A percentile compares a stretch with the other conserved stretches of the same genome.
These are phyloP conservation scores for Sugiyamaella qingdaonensis DNA, from an alignment of 805 yeast genomes.

Conservation along the genomic window DNA sequence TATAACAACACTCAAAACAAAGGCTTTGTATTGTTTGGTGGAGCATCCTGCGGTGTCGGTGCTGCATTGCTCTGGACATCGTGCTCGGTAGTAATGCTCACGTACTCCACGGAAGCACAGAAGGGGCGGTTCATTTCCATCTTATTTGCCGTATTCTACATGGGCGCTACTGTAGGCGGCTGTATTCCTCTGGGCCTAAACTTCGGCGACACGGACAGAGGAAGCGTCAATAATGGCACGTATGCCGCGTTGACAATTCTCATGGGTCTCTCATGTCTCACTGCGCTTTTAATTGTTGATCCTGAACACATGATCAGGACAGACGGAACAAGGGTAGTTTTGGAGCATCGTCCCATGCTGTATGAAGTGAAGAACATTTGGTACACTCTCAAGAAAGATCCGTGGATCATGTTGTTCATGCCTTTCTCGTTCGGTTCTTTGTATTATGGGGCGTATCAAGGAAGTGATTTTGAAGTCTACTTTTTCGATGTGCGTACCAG, in stretches of 20 bases:
- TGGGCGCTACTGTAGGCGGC: constrained; percentile 57
- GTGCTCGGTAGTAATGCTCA: constrained; percentile 50
- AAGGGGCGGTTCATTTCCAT: constrained; percentile 51
- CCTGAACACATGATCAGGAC: constrained; percentile 44
- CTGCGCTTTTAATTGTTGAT: constrained; percentile 47
- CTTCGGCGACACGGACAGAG: constrained; percentile 34
- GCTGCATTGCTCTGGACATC: constrained; percentile 56
- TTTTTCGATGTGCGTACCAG: constrained; percentile 55
- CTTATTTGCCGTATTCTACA: constrained; percentile 55
- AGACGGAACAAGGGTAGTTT: constrained; percentile 47
- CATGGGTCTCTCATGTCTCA: constrained; percentile 42
- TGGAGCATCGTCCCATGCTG: constrained; percentile 42
- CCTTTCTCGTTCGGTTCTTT: constrained; percentile 63
- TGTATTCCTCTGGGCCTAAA: constrained; percentile 52
- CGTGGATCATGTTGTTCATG: constrained; percentile 45
- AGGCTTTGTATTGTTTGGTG: constrained; percentile 51
- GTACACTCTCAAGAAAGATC: constrained; percentile 37
- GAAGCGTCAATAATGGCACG: constrained; percentile 44
- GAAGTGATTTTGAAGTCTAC: constrained; percentile 51
- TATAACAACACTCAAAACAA: constrained; percentile 41
- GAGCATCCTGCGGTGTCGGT: constrained; percentile 51
- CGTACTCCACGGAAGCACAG: constrained; percentile 49
- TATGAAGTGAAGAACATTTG: constrained; percentile 41
- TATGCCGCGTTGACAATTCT: constrained; percentile 50
- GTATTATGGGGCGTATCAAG: constrained; percentile 57